phyloP scores from a whole-genome alignment of 2,329 filamentous ascomycete genomes.

The Colletotrichum sp. region DNA sequence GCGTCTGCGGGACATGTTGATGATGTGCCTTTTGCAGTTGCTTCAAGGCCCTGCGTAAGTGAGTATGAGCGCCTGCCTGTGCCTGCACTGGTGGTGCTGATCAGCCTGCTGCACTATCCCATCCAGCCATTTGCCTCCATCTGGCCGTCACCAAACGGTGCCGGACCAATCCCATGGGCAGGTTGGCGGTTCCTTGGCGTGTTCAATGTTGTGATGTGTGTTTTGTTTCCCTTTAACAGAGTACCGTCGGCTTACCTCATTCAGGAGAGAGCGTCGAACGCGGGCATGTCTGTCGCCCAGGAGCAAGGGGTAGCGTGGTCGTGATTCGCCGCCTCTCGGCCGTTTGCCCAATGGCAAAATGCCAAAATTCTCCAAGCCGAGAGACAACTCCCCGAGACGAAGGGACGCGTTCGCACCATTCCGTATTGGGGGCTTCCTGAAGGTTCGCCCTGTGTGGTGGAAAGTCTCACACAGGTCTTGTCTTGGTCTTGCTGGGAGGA shows the following conservation, averaged over 20 bases:
- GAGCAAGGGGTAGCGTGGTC: slow-evolving; percentile 15
- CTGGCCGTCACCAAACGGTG: background rate
- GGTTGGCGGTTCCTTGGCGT: background rate
- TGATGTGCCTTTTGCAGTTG: background rate
- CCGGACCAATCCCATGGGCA: background rate
- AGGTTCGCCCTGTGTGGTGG: background rate
- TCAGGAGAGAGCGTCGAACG: background rate
- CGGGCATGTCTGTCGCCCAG: slow-evolving; percentile 11
- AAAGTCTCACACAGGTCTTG: background rate
- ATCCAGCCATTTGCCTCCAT: background rate
- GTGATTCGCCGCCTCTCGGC: slow-evolving; percentile 10
- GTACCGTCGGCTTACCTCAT: background rate
- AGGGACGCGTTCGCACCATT: slow-evolving; percentile 9
- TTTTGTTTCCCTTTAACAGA: slow-evolving; percentile 1
- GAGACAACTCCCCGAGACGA: slow-evolving; percentile 8
- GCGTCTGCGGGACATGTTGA: background rate
- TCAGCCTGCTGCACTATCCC: background rate
- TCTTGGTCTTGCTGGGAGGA: background rate
- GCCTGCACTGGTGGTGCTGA: background rate
- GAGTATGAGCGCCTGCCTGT: background rate
- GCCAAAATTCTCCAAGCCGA: slow-evolving; percentile 20
- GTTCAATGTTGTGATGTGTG: slow-evolving; percentile 7
- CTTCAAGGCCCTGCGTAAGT: background rate
- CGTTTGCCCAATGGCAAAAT: slow-evolving; percentile 1
- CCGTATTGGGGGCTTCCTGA: background rate